A percentile compares a stretch with the other conserved stretches of the same genome.
These are phyloP conservation scores for Ceratorhiza oryzae-sativae DNA, from an alignment of 1,284 basidiomycete genomes.

Conservation along the genomic window DNA sequence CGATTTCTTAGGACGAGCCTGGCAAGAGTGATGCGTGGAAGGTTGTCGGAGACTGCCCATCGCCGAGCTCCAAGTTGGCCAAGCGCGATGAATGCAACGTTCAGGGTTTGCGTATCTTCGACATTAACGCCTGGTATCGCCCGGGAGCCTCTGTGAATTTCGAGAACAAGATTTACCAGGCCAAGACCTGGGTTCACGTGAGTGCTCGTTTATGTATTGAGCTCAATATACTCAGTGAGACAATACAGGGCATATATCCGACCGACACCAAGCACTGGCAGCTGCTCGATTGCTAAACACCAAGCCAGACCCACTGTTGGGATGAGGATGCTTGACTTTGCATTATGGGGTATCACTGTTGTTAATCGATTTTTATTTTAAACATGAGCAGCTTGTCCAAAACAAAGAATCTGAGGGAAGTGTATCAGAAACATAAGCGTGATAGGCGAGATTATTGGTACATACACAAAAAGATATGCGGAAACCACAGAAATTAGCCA, in stretches of 20 bases:
- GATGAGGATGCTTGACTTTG: slow-evolving; percentile 3
- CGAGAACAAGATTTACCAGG: neutral
- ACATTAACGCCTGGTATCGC: neutral
- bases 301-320: neutral
- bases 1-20: slow-evolving; percentile 6
- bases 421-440: neutral
- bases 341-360: slow-evolving; percentile 20
- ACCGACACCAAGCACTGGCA: slow-evolving; percentile 4
- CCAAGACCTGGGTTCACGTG: slow-evolving; percentile 15
- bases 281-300: neutral
- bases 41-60: neutral
- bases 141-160: neutral
- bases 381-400: neutral
- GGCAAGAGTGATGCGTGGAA: neutral
- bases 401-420: slow-evolving; percentile 1
- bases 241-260: neutral
- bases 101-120: slow-evolving; percentile 13
- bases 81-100: slow-evolving; percentile 12
- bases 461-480: slow-evolving; percentile 18
- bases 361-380: slow-evolving; percentile 32
- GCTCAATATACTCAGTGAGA: neutral
- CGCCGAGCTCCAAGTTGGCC: slow-evolving; percentile 3
- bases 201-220: neutral
- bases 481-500: neutral
- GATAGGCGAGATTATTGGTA: neutral